phyloP scores from a whole-genome alignment of 139 green algal species.

The Astrephomene gubernaculifera region DNA sequence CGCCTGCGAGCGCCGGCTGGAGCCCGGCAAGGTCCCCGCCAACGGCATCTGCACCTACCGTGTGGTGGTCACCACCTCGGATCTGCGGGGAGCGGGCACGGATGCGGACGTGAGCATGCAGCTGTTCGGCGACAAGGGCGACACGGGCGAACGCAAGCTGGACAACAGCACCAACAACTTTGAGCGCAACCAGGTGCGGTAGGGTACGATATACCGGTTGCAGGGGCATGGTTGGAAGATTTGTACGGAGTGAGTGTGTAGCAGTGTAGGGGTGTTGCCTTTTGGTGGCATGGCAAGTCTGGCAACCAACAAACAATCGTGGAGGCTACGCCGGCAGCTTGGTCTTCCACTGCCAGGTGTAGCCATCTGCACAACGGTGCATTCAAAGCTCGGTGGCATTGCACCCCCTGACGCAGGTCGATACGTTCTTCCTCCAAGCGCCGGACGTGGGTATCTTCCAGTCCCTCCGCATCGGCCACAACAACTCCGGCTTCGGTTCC shows the following conservation, averaged over 20 bases:
- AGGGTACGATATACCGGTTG: too few relatives aligned
- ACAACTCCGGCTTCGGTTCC: slow-evolving; percentile 36
- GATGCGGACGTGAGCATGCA: slow-evolving; percentile 52
- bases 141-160: slow-evolving; percentile 61
- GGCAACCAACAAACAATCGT: background rate
- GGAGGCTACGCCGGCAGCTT: background rate
- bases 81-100: slow-evolving; percentile 44
- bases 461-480: slow-evolving; percentile 56
- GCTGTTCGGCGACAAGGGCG: slow-evolving; percentile 65
- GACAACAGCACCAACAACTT: slow-evolving; percentile 59
- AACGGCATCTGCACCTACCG: slow-evolving; percentile 62
- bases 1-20: slow-evolving; percentile 53
- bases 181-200: slow-evolving; percentile 22
- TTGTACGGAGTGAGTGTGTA: too few relatives aligned
- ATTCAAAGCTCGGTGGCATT: too few relatives aligned
- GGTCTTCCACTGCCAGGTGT: too few relatives aligned
- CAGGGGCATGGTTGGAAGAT: too few relatives aligned
- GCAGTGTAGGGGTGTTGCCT: too few relatives aligned
- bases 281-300: background rate
- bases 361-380: too few relatives aligned
- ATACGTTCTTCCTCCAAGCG: slow-evolving; percentile 69
- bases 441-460: slow-evolving; percentile 61
- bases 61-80: slow-evolving; percentile 57
- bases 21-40: slow-evolving; percentile 50
- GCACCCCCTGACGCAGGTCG: slow-evolving; percentile 42